Conservation (phyloP, 176 grass and related monocot species). For the Aegilops tauschii region DNA sequence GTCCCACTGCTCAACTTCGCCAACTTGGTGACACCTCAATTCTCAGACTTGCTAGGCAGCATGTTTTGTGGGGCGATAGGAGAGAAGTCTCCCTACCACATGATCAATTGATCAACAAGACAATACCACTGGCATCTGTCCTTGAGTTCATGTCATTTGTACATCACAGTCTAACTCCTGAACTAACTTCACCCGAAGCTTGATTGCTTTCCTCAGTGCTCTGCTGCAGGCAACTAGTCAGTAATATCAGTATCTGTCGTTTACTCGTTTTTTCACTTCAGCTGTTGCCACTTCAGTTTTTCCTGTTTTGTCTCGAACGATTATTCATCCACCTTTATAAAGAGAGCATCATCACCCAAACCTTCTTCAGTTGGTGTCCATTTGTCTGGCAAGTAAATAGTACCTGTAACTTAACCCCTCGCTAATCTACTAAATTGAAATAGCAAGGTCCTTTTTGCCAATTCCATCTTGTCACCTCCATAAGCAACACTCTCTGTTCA, state of each 20-base stretch:
- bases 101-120: not conserved
- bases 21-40: not conserved
- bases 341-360: not conserved
- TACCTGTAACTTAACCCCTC: not conserved
- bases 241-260: not conserved
- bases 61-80: not conserved
- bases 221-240: not conserved
- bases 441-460: not conserved
- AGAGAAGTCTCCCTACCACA: not conserved
- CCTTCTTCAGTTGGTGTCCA: not conserved
- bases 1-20: not conserved
- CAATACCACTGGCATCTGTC: not conserved
- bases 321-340: not conserved
- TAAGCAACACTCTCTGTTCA: not conserved
- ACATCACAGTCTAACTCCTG: not conserved
- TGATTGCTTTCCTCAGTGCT: not conserved
- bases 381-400: not conserved
- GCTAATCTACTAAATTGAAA: not conserved
- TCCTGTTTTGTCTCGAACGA: not conserved
- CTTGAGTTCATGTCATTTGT: not conserved
- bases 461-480: not conserved
- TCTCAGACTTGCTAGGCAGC: not conserved
- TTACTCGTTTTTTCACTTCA: not conserved
- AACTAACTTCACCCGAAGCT: not conserved
- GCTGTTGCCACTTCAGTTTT: not conserved